phyloP scores from a whole-genome alignment of 768 basidiomycete genomes.

The Chalciporus chontae region DNA sequence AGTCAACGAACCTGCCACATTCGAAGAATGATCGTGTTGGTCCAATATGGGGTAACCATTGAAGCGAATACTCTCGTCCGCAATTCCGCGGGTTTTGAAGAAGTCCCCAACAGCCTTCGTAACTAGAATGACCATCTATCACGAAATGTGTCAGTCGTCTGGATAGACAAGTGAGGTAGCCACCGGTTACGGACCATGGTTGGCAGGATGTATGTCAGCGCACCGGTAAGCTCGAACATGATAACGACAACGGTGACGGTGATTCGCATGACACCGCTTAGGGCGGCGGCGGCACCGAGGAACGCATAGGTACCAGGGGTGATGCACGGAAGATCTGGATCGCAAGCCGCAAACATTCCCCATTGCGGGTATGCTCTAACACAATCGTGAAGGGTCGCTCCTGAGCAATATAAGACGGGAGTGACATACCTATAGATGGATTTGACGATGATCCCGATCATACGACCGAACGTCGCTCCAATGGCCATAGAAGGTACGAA shows the following conservation, averaged over 20 bases:
- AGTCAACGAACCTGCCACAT: constrained; percentile 71
- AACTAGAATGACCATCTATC: constrained; percentile 89
- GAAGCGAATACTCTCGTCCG: constrained; percentile 95
- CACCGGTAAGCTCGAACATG: constrained; percentile 98
- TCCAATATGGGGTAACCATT: constrained; percentile 97
- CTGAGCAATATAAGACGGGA: constrained; percentile 13
- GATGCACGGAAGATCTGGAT: constrained; percentile 92
- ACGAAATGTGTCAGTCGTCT: constrained; percentile 15
- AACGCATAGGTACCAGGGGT: constrained; percentile 99
- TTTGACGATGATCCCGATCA: constrained; percentile 96
- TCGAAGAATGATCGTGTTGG: constrained; percentile 90
- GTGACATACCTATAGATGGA: constrained; percentile 73
- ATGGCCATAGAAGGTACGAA: constrained; percentile 99
- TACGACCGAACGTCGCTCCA: constrained; percentile 94
- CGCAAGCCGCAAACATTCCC: constrained; percentile 87
- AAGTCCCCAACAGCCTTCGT: constrained; percentile 97
- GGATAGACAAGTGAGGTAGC: constrained; percentile 3
- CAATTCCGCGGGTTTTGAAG: constrained; percentile 89
- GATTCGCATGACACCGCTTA: constrained; percentile 95
- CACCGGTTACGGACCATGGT: constrained; percentile 72
- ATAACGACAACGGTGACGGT: constrained; percentile 98
- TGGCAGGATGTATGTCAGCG: constrained; percentile 93
- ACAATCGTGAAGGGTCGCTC: not conserved
- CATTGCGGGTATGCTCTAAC: constrained; percentile 75
- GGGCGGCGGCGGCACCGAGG: constrained; percentile 91